phyloP scores from a whole-genome alignment of 139 green algal species.

The Desmodesmus armatus region DNA sequence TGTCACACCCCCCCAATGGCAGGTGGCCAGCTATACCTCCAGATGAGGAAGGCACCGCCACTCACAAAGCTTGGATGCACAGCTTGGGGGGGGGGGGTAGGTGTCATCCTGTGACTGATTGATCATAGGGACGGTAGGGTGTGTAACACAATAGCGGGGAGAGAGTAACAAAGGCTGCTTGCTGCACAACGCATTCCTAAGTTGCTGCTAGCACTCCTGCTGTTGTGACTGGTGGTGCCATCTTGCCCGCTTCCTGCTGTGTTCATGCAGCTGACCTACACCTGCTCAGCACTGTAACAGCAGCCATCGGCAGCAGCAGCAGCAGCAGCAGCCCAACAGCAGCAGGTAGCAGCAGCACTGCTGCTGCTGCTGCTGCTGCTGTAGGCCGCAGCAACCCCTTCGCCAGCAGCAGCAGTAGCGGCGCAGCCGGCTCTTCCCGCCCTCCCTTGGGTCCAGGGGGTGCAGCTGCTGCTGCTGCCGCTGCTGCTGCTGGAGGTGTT shows the following conservation, averaged over 20 bases:
- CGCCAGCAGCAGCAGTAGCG: slow-evolving; percentile 1
- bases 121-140: no score
- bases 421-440: background rate
- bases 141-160: no score
- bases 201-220: background rate
- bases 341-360: background rate
- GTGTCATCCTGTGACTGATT: no score
- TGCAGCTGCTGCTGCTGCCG: background rate
- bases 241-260: background rate
- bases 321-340: slow-evolving; percentile 19
- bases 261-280: background rate
- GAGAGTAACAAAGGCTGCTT: no score
- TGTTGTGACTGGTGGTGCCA: slow-evolving; percentile 9
- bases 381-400: background rate
- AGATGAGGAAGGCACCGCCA: no score
- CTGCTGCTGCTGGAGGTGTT: background rate
- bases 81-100: no score
- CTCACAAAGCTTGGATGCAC: no score
- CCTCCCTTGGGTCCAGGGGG: background rate
- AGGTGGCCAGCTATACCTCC: no score
- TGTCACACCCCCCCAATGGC: no score
- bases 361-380: background rate
- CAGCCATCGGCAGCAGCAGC: background rate
- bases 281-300: slow-evolving; percentile 3
- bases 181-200: no score